Evolutionary conservation across 495 filamentous ascomycete species (phyloP), one percentile per base, ranked within the genome.

Genomic region (Daldinia caldariorum): DNA sequence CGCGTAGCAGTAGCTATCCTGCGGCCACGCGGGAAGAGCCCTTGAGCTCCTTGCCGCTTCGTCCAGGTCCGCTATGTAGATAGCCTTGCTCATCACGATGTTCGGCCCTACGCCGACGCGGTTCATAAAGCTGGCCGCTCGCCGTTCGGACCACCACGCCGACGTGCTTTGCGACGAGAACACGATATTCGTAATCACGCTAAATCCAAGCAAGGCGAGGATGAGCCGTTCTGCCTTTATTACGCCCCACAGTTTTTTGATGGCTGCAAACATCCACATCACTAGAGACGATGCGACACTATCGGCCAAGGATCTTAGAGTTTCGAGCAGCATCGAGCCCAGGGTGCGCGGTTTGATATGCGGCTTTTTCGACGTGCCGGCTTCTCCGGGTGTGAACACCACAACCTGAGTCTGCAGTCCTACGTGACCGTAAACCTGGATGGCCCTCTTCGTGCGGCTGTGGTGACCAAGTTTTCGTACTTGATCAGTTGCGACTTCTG

Each of bases 381-480:
- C 60, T 47, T 79, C 78, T 22, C 73, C 74, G 13, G 82, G 82
- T 31, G 86, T 81, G 74, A 94, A 91, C 31, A 93, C 85, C 2
- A 91, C 84, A 13, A 84, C 83, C 51, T 89, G 83, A 13, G 78
- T 88, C 75, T 93, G 90, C 61, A 90, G 85, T 35, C 94, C 94
- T 50, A 99, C 84, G 59, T 90, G 86, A 54, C 95, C 95, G 77
- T 97, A 99, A 20, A 97, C 92, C 59, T 90, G 87, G 58, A 97
- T 91, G 43, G 94, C 94, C 68, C 94, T 92, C 80, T 94, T 94
- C 47, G 94, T 97, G 59, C 91, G 88, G 75, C 89, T 91, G 76
- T 94, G 89, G 47, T 88, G 84, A 73, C 94, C 90, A 0, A 98
- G 87, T 72, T 89, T 90, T 38, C 90, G 87, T 49, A 97, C 92